Evolutionary conservation across 2,329 filamentous ascomycete species (phyloP).

Genomic region (Monosporascus sp.): DNA sequence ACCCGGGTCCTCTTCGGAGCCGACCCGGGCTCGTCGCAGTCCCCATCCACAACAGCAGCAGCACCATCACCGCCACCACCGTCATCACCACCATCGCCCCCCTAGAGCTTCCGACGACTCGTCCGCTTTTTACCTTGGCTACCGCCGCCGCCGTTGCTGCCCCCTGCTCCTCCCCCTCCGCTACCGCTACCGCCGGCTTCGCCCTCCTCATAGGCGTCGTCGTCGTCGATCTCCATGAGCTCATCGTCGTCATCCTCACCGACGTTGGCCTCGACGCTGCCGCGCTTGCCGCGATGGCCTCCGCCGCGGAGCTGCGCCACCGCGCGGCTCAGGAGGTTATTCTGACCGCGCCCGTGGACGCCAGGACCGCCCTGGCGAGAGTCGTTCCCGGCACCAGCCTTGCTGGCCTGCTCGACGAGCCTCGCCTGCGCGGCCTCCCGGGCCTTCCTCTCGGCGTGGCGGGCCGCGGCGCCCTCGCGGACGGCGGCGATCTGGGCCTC

Average conservation of each 20-base stretch:
- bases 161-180: constrained; percentile 14
- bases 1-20: too few relatives aligned
- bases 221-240: constrained; percentile 50
- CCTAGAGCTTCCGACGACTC: constrained; percentile 49
- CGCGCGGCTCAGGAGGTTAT: constrained; percentile 17
- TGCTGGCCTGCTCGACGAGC: constrained; percentile 41
- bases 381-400: neutral
- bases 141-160: constrained; percentile 22
- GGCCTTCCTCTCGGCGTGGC: constrained; percentile 44
- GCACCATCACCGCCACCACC: too few relatives aligned
- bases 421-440: constrained; percentile 43
- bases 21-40: too few relatives aligned
- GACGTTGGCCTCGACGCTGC: constrained; percentile 19
- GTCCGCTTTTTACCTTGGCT: constrained; percentile 42
- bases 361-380: constrained; percentile 7
- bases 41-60: too few relatives aligned
- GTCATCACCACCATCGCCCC: neutral
- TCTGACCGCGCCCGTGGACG: constrained; percentile 19
- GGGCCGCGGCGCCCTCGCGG: constrained; percentile 48
- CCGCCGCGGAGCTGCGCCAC: constrained; percentile 6
- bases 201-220: constrained; percentile 40
- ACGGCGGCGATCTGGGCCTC: constrained; percentile 69
- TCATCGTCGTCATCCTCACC: constrained; percentile 37
- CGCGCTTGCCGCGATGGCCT: constrained; percentile 26
- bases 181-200: constrained; percentile 34